These are phyloP conservation scores for Wickerhamiella spandovensis DNA, from an alignment of 805 yeast genomes.

Conservation along the genomic window DNA sequence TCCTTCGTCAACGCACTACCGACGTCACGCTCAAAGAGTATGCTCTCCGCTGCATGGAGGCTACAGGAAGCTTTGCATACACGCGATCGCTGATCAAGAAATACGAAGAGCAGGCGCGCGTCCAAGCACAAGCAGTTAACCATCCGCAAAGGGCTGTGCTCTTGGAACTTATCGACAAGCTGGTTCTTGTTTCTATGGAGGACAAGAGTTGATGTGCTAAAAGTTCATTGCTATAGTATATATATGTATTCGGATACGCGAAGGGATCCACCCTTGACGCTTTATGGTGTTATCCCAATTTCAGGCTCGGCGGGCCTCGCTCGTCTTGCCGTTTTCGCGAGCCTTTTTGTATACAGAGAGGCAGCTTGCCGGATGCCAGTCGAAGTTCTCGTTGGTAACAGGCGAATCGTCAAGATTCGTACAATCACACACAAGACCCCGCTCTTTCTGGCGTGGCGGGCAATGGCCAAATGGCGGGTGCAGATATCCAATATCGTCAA, in stretches of 20 bases:
- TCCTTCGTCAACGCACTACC: conserved; percentile 39
- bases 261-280: too few relatives aligned
- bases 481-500: conserved; percentile 68
- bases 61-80: conserved; percentile 31
- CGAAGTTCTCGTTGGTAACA: conserved; percentile 19
- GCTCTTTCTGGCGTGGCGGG: conserved; percentile 34
- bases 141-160: conserved; percentile 4
- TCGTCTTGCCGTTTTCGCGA: background rate
- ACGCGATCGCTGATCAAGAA: conserved; percentile 22
- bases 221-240: too few relatives aligned
- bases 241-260: too few relatives aligned
- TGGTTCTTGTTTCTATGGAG: background rate
- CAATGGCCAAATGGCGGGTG: conserved; percentile 51
- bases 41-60: conserved; percentile 36
- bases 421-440: conserved; percentile 41
- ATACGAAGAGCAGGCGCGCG: conserved; percentile 19
- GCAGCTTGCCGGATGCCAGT: conserved; percentile 25
- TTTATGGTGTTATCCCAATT: background rate
- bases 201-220: background rate
- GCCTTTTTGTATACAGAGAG: conserved; percentile 19
- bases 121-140: conserved; percentile 12
- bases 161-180: conserved; percentile 1
- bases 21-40: conserved; percentile 37
- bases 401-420: background rate
- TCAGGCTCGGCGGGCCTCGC: background rate